Conservation (phyloP, 148 eudicot species). For the Diospyros kaki region DNA sequence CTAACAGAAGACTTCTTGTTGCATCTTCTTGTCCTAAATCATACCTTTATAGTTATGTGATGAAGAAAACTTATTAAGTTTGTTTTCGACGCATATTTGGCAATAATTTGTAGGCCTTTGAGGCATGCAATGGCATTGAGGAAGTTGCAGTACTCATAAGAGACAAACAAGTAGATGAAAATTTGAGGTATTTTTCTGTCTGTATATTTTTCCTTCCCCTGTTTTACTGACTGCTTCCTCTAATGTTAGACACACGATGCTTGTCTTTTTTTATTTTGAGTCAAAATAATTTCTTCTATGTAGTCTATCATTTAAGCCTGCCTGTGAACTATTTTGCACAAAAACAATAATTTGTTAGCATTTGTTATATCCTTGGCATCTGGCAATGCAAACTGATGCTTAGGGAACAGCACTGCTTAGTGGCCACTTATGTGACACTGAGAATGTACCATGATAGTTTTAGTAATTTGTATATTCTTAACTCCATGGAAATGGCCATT, state of each 20-base stretch:
- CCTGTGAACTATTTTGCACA: neutral
- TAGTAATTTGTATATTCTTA: neutral
- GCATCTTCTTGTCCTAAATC: neutral
- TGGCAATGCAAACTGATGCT: neutral
- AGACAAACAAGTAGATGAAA: conserved; percentile 89
- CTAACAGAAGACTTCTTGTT: neutral
- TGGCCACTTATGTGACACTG: neutral
- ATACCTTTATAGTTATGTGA: neutral
- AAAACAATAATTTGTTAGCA: neutral
- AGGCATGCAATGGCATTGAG: conserved; percentile 82
- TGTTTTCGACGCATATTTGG: conserved; percentile 8
- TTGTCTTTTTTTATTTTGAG: neutral
- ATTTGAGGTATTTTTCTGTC: conserved; percentile 55
- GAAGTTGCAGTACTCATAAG: conserved; percentile 86
- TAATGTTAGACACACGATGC: neutral
- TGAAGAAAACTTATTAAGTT: neutral
- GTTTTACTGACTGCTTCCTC: neutral
- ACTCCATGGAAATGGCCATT: neutral
- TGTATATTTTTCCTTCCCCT: neutral
- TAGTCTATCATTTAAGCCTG: neutral
- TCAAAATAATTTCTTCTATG: neutral
- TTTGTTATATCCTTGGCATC: neutral
- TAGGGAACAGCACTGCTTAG: neutral
- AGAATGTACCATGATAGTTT: neutral
- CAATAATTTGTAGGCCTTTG: conserved; percentile 58